Percentiles rank a stretch among this genome's conserved stretches.
These are phyloP conservation scores for Tricholoma sp. DNA, from an alignment of 768 basidiomycete species.

Conservation along the genomic window DNA sequence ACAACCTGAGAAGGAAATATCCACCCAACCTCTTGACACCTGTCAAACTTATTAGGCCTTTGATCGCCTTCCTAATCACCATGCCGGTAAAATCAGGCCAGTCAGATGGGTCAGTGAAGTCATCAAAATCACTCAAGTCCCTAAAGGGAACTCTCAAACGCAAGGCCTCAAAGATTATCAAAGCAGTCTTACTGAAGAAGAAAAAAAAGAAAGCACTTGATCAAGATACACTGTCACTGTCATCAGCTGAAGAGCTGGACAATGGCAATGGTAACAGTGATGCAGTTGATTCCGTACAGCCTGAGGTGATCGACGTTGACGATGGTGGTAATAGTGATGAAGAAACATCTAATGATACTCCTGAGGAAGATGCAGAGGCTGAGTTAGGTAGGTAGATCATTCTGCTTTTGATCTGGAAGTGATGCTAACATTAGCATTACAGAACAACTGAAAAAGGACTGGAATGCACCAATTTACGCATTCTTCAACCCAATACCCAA, in stretches of 20 bases:
- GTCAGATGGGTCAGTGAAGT: too few species aligned
- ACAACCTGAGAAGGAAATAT: too few species aligned
- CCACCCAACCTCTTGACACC: too few species aligned
- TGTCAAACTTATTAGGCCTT: too few species aligned
- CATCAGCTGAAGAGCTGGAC: not conserved
- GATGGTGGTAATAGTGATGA: not conserved
- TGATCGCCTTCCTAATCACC: too few species aligned
- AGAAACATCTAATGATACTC: not conserved
- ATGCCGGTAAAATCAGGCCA: too few species aligned
- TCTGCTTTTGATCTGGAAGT: not conserved
- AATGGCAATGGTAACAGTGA: too few species aligned
- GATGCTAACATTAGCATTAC: not conserved
- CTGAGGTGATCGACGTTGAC: too few species aligned
- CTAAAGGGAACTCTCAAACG: not conserved
- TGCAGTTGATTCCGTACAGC: too few species aligned
- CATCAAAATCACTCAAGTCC: too few species aligned
- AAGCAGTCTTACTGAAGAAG: not conserved
- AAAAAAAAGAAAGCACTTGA: not conserved
- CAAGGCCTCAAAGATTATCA: not conserved
- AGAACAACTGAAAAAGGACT: constrained; percentile 20
- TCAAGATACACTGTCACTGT: not conserved
- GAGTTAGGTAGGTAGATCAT: not conserved
- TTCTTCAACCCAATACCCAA: constrained; percentile 17
- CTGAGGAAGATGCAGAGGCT: not conserved
- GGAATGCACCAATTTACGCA: constrained; percentile 21